Evolutionary conservation across 1,139 yeast species (phyloP).

Genomic region (Geotrichum restrictum): DNA sequence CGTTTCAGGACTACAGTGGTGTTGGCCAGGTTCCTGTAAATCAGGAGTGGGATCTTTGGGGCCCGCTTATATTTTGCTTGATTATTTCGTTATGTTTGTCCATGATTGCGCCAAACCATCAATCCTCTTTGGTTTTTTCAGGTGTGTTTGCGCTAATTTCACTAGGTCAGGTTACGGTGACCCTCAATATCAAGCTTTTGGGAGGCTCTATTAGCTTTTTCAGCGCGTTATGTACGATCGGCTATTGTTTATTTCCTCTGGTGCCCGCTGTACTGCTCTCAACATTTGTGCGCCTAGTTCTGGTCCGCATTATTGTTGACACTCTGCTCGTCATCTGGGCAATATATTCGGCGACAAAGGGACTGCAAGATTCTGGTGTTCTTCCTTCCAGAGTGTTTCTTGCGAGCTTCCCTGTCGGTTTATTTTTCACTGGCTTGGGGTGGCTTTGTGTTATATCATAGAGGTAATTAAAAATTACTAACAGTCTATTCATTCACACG

Average conservation of each 20-base stretch:
- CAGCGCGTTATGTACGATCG: slow-evolving; percentile 76
- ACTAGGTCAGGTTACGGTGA: slow-evolving; percentile 51
- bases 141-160: slow-evolving; percentile 60
- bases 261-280: slow-evolving; percentile 60
- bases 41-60: slow-evolving; percentile 49
- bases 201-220: slow-evolving; percentile 71
- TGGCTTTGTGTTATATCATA: slow-evolving; percentile 75
- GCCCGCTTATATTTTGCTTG: slow-evolving; percentile 72
- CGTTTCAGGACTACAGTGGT: background rate
- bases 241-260: slow-evolving; percentile 77
- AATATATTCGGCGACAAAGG: slow-evolving; percentile 60
- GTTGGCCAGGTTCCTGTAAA: background rate
- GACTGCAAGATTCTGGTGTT: slow-evolving; percentile 65
- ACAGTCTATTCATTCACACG: background rate
- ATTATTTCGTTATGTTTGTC: slow-evolving; percentile 53
- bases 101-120: slow-evolving; percentile 41
- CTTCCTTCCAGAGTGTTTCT: slow-evolving; percentile 63
- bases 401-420: slow-evolving; percentile 72
- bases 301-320: slow-evolving; percentile 54
- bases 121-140: slow-evolving; percentile 50
- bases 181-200: slow-evolving; percentile 67
- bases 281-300: slow-evolving; percentile 51
- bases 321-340: slow-evolving; percentile 64
- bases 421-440: slow-evolving; percentile 66
- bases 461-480: background rate